Percentiles rank a stretch among this genome's conserved stretches.
Conservation (phyloP, 129 eudicot species). For the Heracleum sosnowskyi region DNA sequence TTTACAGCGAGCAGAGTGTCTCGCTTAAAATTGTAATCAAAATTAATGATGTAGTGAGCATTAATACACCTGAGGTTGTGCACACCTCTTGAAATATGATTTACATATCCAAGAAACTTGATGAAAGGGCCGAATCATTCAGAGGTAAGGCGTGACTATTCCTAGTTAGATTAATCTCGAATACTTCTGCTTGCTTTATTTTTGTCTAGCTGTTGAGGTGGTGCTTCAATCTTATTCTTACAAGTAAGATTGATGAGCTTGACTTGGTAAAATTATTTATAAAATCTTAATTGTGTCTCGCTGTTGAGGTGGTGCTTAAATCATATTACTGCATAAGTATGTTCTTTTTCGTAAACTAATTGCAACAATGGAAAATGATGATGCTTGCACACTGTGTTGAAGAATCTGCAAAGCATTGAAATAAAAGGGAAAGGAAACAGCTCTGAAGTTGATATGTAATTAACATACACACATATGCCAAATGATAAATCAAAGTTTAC, state of each 20-base stretch:
- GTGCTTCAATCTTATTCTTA: conserved; percentile 10
- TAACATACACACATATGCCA: no score
- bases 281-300: no score
- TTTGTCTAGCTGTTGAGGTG: neutral
- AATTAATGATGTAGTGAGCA: conserved; percentile 12
- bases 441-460: neutral
- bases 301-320: no score
- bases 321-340: neutral
- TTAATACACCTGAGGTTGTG: neutral
- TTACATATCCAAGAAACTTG: no score
- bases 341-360: neutral
- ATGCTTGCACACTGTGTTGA: neutral
- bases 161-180: neutral
- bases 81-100: neutral
- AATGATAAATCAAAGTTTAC: no score
- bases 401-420: neutral
- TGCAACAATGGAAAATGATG: neutral
- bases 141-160: neutral
- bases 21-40: conserved; percentile 10
- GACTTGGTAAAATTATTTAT: neutral
- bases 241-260: conserved; percentile 4
- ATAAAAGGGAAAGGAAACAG: neutral
- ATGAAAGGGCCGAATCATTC: neutral
- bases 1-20: conserved; percentile 13
- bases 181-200: conserved; percentile 8